Evolutionary conservation across 2,329 filamentous ascomycete genomes (phyloP).

Genomic region (Nothophoma quercina): DNA sequence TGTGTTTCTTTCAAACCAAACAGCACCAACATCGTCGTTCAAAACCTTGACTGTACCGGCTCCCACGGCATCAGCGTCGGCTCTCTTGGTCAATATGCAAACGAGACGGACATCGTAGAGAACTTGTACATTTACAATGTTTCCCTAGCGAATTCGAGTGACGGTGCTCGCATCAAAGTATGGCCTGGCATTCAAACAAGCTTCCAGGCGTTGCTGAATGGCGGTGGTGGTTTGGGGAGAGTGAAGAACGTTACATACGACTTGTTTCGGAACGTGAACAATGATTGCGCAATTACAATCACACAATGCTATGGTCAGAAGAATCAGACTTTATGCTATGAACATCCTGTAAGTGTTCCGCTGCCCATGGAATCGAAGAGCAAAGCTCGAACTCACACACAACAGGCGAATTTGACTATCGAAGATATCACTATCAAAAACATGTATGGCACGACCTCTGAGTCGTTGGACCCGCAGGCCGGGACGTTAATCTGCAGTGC

Average conservation of each 20-base stretch:
- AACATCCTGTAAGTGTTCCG: constrained; percentile 57
- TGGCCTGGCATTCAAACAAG: constrained; percentile 64
- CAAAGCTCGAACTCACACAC: constrained; percentile 12
- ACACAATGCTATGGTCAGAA: constrained; percentile 68
- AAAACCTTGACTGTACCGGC: constrained; percentile 68
- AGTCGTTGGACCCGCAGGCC: constrained; percentile 37
- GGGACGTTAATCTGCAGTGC: constrained; percentile 47
- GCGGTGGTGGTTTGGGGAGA: constrained; percentile 65
- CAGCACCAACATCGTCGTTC: constrained; percentile 69
- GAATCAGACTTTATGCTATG: constrained; percentile 63
- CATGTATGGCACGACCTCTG: constrained; percentile 58
- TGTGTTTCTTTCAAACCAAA: constrained; percentile 74
- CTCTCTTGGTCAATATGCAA: constrained; percentile 69
- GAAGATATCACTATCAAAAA: constrained; percentile 61
- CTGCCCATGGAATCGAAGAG: too few relatives aligned
- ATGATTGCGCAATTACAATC: constrained; percentile 67
- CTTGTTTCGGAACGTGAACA: constrained; percentile 63
- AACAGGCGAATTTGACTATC: constrained; percentile 11
- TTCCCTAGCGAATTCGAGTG: constrained; percentile 49
- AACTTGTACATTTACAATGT: constrained; percentile 62
- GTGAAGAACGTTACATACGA: constrained; percentile 71
- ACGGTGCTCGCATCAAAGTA: constrained; percentile 73
- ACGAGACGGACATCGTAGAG: constrained; percentile 69
- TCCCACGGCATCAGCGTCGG: constrained; percentile 74
- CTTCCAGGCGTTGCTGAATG: constrained; percentile 33